phyloP scores from a whole-genome alignment of 257 asterid genomes.

The Solanum habrochaites region DNA sequence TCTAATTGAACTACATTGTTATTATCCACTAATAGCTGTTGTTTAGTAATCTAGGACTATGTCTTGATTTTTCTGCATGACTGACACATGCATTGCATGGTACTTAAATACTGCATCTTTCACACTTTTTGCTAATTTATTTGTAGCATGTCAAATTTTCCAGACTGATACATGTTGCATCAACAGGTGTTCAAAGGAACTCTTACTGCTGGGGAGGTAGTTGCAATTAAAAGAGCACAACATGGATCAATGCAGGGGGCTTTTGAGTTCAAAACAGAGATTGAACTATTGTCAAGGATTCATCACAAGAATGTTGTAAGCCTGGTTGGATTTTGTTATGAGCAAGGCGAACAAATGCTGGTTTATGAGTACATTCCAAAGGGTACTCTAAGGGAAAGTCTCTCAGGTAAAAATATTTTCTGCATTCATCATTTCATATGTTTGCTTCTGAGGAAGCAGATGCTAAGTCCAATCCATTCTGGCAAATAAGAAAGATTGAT shows the following conservation, averaged over 20 bases:
- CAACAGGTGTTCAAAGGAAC: conserved; percentile 70
- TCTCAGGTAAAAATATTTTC: conserved; percentile 40
- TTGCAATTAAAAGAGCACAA: conserved; percentile 87
- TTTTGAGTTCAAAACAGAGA: conserved; percentile 75
- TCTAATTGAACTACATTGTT: background rate
- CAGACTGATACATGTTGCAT: background rate
- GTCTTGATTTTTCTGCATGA: background rate
- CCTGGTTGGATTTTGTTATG: conserved; percentile 91
- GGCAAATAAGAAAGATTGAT: background rate
- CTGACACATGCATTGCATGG: background rate
- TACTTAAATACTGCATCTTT: background rate
- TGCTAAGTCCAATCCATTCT: background rate
- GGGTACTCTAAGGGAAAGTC: conserved; percentile 67
- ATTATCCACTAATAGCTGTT: background rate
- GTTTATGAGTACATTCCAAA: conserved; percentile 73
- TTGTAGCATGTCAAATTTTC: background rate
- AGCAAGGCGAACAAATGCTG: conserved; percentile 89
- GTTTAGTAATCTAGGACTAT: background rate
- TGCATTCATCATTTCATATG: background rate
- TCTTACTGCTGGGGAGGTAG: conserved; percentile 40
- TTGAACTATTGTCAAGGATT: conserved; percentile 81
- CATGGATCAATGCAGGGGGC: conserved; percentile 94
- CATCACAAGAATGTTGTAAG: conserved; percentile 84
- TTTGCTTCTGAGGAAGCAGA: background rate
- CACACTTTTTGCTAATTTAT: background rate